Percentiles rank a stretch among this genome's conserved stretches.
phyloP scores from a whole-genome alignment of 805 yeast species.

The Metschnikowia santaceciliae region DNA sequence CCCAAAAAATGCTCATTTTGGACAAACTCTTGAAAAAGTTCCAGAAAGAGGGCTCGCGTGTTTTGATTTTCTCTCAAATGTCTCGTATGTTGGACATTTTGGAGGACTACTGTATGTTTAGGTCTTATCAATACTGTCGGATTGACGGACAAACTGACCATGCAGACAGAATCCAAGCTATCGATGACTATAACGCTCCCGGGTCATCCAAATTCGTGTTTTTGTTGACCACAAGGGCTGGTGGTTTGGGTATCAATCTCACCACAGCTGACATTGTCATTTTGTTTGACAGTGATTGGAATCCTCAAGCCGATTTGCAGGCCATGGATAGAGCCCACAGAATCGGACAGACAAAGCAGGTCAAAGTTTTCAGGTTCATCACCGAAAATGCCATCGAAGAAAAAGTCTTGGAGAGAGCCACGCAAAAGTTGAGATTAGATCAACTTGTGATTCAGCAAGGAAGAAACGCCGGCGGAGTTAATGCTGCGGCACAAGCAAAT shows the following conservation, averaged over 20 bases:
- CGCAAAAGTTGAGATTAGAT: conserved; percentile 73
- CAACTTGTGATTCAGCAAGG: conserved; percentile 83
- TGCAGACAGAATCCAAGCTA: conserved; percentile 67
- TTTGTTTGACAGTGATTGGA: conserved; percentile 80
- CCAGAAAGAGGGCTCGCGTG: conserved; percentile 69
- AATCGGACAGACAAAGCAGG: conserved; percentile 84
- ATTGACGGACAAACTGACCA: conserved; percentile 85
- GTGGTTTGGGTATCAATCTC: conserved; percentile 83
- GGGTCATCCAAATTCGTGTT: conserved; percentile 70
- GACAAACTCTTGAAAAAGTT: conserved; percentile 62
- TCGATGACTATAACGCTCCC: conserved; percentile 77
- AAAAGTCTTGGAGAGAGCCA: conserved; percentile 75
- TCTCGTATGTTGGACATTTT: conserved; percentile 74
- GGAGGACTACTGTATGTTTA: conserved; percentile 73
- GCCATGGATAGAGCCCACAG: conserved; percentile 90
- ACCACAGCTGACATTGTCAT: conserved; percentile 79
- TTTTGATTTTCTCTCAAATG: conserved; percentile 79
- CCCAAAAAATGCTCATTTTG: conserved; percentile 67
- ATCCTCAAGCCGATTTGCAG: conserved; percentile 84
- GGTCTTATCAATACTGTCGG: conserved; percentile 69
- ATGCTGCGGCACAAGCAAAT: conserved; percentile 29
- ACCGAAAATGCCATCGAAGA: conserved; percentile 84
- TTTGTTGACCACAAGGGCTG: conserved; percentile 78
- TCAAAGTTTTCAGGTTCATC: conserved; percentile 69
- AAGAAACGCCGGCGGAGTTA: conserved; percentile 32